phyloP scores from a whole-genome alignment of 2,329 filamentous ascomycete genomes.

The Trichophyton mentagrophytes region DNA sequence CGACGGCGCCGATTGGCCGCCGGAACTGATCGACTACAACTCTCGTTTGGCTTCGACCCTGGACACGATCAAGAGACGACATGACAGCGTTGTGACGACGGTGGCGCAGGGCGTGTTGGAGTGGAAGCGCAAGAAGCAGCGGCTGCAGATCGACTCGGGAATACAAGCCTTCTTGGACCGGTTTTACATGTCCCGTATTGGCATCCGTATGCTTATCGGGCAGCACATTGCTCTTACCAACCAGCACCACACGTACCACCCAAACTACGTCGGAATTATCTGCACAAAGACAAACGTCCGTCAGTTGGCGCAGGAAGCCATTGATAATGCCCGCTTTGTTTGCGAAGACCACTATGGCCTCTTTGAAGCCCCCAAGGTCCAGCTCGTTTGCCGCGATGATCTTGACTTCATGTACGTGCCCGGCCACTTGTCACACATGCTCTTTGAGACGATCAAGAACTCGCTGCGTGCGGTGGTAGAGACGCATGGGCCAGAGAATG shows the following conservation, averaged over 20 bases:
- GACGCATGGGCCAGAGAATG: slow-evolving; percentile 84
- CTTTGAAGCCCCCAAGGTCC: slow-evolving; percentile 91
- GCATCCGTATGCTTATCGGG: slow-evolving; percentile 97
- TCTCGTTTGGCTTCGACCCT: slow-evolving; percentile 76
- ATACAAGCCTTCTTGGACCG: slow-evolving; percentile 96
- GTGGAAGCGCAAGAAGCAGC: slow-evolving; percentile 90
- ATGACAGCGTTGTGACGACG: slow-evolving; percentile 94
- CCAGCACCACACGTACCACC: slow-evolving; percentile 76
- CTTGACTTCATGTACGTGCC: slow-evolving; percentile 99
- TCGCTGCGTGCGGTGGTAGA: slow-evolving; percentile 93
- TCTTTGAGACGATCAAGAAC: slow-evolving; percentile 98
- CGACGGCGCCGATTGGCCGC: slow-evolving; percentile 79
- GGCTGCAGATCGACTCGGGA: slow-evolving; percentile 95
- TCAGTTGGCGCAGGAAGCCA: slow-evolving; percentile 89
- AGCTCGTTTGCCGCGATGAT: slow-evolving; percentile 87
- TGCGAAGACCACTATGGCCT: slow-evolving; percentile 97
- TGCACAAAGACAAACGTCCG: slow-evolving; percentile 97
- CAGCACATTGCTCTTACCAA: slow-evolving; percentile 96
- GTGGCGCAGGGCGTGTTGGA: slow-evolving; percentile 96
- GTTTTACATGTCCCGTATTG: slow-evolving; percentile 99
- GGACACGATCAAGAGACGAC: slow-evolving; percentile 86
- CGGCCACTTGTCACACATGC: slow-evolving; percentile 97
- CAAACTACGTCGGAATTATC: slow-evolving; percentile 94
- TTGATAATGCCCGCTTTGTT: slow-evolving; percentile 97
- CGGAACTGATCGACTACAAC: slow-evolving; percentile 90